Evolutionary conservation across 140 eudicot species (phyloP), one percentile per base, ranked within the genome.

Genomic region (Flaveria floridana): DNA sequence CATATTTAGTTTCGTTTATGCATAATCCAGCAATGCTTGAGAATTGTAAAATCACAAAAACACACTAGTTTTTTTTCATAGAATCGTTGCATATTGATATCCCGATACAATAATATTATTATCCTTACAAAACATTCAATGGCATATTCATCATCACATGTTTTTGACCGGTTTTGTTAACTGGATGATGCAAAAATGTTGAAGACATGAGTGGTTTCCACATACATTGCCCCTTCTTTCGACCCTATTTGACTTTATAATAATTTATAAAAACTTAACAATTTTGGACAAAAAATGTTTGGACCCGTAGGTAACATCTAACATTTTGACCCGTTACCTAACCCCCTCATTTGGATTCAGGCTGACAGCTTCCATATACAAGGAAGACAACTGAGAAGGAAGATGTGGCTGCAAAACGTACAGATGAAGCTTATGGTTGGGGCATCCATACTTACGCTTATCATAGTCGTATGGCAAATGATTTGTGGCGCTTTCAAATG

Each of bases 331-430:
- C 53, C 71, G 18, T 18, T 41, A 66, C 26, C 9, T n/a, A 19
- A 66, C 30, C 34, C 0, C 21, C 50, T 16, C 28, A 6, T 23
- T 66, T 44, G 64, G 61, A n/a, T 66, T 72, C 88, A 91, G 95
- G 91, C 95, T 10, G 89, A 87, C 82, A 89, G 88, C 81, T 91
- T 91, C 81, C 97, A 91, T 70, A 80, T 88, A 74, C 96, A 88
- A 65, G 96, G 91, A 52, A 84, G 97, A 80, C 87, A 85, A 44
- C 85, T 89, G 68, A 78, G 94, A 48, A 75, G 94, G 57, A 84
- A 85, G 71, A 89, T 89, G 94, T 89, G 96, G 97, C 70, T 91
- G 78, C 95, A 89, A 70, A 89, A 85, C 72, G 76, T 82, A 59
- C 90, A 78, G 61, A 78, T 82, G 87, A 87, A 87, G 85, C 84